phyloP scores from a whole-genome alignment of 2,329 filamentous ascomycete species.

The Ceratocystis eucalypticola region DNA sequence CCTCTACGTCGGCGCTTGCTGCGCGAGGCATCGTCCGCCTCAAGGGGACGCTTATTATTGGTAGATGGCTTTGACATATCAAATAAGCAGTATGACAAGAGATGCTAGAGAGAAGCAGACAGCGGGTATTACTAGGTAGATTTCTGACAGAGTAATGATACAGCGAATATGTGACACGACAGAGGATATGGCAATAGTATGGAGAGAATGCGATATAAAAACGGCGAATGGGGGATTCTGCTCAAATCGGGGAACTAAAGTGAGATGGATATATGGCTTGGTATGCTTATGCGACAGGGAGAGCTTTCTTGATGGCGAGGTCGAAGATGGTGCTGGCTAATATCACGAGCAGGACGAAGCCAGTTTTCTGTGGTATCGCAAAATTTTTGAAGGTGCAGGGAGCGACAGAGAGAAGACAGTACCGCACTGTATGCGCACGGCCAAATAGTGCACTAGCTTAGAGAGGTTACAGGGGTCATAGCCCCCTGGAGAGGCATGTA shows the following conservation, averaged over 20 bases:
- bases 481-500: background rate
- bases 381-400: conserved; percentile 16
- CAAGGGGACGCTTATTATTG: conserved; percentile 40
- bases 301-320: background rate
- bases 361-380: conserved; percentile 9
- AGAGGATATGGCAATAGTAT: background rate
- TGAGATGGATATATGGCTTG: background rate
- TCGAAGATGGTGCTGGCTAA: background rate
- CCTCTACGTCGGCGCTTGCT: conserved; percentile 35
- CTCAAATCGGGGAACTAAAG: no score
- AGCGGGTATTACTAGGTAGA: background rate
- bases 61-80: conserved; percentile 32
- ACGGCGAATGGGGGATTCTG: no score
- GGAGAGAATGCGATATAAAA: background rate
- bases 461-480: background rate
- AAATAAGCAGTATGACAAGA: no score
- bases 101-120: background rate
- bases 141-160: background rate
- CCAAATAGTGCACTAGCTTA: background rate
- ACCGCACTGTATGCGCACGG: background rate
- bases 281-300: background rate
- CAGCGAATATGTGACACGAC: background rate
- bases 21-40: conserved; percentile 22
- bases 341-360: background rate
- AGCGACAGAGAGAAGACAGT: background rate